Evolutionary conservation across 345 rosid genomes (phyloP), one percentile per base, ranked within the genome.

Genomic region (Eucalyptus camaldulensis): DNA sequence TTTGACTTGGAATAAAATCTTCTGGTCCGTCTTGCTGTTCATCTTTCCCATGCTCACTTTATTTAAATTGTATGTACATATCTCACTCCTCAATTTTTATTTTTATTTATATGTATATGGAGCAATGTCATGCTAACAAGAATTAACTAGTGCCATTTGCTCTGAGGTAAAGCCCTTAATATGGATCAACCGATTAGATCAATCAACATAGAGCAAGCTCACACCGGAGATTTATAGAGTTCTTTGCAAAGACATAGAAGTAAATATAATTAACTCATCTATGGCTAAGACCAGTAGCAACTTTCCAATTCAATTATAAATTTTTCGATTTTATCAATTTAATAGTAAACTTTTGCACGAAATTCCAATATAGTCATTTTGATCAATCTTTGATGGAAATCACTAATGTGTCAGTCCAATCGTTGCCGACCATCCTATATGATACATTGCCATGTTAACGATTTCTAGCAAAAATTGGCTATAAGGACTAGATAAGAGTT

Each of bases 361-460:
- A 67, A 67, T 67, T 33, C 21, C 4, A 31, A 67, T 67, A 0
- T 67, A n/a, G 4, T 15, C 11, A 0, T n/a, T 31, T 15, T 1
- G 11, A 8, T 31, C 6, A 67, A 67, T 14, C 9, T 67, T 67
- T 31, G 3, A 17, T 33, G 3, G 40, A 67, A 67, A 67, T 67
- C 80, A 31, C 0, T 8, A 0, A 67, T 4, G 40, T 67, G 22
- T 15, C 0, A 16, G 2, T 67, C 10, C 6, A n/a, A 16, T 67
- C 1, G 3, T 8, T 0, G 3, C 17, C 16, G 2, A 1, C 5
- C 3, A 0, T 62, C 69, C 5, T 62, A 13, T 7, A 13, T 62
- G 33, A 62, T 6, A 13, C 15, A 13, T 14, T 0, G 17, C 5
- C 69, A 29, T 3, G 0, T 29, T 0, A 62, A 62, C 0, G 3